These are phyloP conservation scores for Aspergillus incahuasiensis DNA, from an alignment of 495 filamentous ascomycete species.

Conservation along the genomic window DNA sequence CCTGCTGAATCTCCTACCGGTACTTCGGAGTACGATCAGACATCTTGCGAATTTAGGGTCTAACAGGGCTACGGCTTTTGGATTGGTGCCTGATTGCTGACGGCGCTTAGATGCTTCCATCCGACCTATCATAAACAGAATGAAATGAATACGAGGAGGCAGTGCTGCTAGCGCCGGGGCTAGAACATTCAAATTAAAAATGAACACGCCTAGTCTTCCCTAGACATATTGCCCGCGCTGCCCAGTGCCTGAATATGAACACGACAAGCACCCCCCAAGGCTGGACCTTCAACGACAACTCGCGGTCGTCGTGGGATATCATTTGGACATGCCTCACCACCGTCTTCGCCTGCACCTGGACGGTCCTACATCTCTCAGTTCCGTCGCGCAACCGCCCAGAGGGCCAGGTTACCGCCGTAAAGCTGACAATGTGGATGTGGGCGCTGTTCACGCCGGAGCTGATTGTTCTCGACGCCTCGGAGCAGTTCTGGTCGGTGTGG, in stretches of 20 bases:
- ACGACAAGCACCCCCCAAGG: background rate
- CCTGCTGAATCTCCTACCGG: no score
- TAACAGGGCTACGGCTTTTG: no score
- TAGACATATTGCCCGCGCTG: no score
- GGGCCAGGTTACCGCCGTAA: background rate
- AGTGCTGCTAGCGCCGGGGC: background rate
- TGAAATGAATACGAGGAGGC: background rate
- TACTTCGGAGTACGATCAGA: no score
- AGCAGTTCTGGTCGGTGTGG: background rate
- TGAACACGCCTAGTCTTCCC: background rate
- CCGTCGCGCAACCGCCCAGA: background rate
- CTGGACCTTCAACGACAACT: background rate
- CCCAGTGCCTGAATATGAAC: no score
- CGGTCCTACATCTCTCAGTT: slow-evolving; percentile 5
- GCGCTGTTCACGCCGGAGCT: background rate
- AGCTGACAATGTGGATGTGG: background rate
- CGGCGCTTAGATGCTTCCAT: background rate
- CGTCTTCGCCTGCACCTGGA: slow-evolving; percentile 6
- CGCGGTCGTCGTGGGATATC: slow-evolving; percentile 6
- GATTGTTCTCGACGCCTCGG: background rate
- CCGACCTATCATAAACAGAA: background rate
- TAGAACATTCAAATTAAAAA: background rate
- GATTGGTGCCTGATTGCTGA: no score
- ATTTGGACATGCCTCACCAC: slow-evolving; percentile 6
- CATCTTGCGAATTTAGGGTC: no score